Evolutionary conservation across 2,329 filamentous ascomycete genomes (phyloP), one percentile per base, ranked within the genome.

Genomic region (Amylocarpus encephaloides): DNA sequence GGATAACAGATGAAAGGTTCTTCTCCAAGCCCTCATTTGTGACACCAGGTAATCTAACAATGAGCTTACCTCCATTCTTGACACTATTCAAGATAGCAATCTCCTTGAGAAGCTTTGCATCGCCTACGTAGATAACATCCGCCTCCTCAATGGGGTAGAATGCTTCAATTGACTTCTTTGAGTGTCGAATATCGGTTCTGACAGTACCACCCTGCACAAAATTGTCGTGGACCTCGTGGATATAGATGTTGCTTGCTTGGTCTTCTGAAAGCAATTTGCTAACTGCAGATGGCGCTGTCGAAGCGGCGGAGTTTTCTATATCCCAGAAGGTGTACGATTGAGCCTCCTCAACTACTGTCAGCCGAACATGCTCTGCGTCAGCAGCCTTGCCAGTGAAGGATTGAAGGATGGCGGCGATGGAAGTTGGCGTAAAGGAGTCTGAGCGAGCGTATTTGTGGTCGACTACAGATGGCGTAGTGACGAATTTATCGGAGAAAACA

Each of bases 281-380:
- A 26, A 84, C 65, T 34, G 73, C 78, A 18, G 78, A 70, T 10
- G 89, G 84, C 1, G 88, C 83, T 52, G 74, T 74, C 46, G 77
- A 75, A 46, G 85, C 78, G 1, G 74, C 70, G 26, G 90, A 90
- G 67, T 83, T 79, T 64, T 95, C 92, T 36, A 87, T 67, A 60
- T 96, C 88, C 90, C 91, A 97, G 78, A 98, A 96, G 11, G 84
- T 85, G 72, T 93, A 97, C 69, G 97, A 87, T 67, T 88, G 79
- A 16, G 83, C 81, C 58, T 80, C 73, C 43, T 71, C 68, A 47
- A 70, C 78, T 60, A 85, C 85, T 54, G 86, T 52, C 55, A 62
- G 41, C 68, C 67, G 46, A 3, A 63, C 41, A 7, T 33, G 51
- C 19, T 61, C 59, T 33, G 59, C 35, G 19, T 61, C 57, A 5